Evolutionary conservation across 2,329 filamentous ascomycete genomes (phyloP).

Genomic region (Amauroascus niger): DNA sequence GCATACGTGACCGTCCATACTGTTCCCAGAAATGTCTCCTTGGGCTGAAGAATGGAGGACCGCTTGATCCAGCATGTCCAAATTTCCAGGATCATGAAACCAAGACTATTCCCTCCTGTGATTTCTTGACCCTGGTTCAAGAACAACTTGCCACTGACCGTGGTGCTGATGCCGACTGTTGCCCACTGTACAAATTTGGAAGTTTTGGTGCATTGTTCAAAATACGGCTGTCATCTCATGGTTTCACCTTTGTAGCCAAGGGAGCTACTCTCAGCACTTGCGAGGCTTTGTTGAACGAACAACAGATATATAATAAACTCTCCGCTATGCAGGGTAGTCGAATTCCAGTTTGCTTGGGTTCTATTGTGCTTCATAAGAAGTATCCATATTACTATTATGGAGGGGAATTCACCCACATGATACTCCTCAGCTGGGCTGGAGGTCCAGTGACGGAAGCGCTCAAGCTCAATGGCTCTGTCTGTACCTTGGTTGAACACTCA

Average conservation of each 20-base stretch:
- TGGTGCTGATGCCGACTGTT: constrained; percentile 11
- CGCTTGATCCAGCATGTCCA: constrained; percentile 31
- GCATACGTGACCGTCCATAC: constrained; percentile 26
- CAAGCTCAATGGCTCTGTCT: too few relatives aligned
- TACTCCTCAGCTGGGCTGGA: constrained; percentile 11
- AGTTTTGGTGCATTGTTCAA: constrained; percentile 19
- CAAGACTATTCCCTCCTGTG: neutral
- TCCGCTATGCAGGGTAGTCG: constrained; percentile 14
- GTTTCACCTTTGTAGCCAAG: constrained; percentile 20
- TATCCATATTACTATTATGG: constrained; percentile 9
- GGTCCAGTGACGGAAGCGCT: neutral
- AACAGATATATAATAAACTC: constrained; percentile 15
- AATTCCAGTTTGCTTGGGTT: constrained; percentile 18
- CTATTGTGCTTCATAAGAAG: constrained; percentile 16
- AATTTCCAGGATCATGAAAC: constrained; percentile 23
- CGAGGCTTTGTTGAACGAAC: constrained; percentile 15
- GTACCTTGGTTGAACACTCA: neutral
- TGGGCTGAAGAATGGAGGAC: constrained; percentile 25
- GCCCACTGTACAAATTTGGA: constrained; percentile 17
- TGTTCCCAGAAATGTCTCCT: constrained; percentile 35
- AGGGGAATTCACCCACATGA: constrained; percentile 7
- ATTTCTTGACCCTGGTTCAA: constrained; percentile 1
- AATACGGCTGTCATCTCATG: constrained; percentile 17
- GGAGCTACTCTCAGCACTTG: neutral
- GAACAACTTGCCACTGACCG: constrained; percentile 12